A percentile compares a stretch with the other conserved stretches of the same genome.
These are phyloP conservation scores for Stagonosporopsis chrysanthemi DNA, from an alignment of 2,329 filamentous ascomycete genomes.

Conservation along the genomic window DNA sequence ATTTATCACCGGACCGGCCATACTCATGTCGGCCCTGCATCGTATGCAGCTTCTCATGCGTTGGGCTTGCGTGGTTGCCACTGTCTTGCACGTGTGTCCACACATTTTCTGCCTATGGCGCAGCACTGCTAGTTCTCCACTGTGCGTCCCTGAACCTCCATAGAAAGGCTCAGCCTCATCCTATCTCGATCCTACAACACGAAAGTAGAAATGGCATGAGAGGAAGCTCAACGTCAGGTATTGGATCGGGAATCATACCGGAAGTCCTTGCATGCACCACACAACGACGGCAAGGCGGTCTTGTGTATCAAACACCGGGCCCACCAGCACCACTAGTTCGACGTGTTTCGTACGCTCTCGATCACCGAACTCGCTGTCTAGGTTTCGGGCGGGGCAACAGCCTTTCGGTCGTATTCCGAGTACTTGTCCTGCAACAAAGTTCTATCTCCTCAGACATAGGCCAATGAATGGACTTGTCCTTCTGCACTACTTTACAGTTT, in stretches of 20 bases:
- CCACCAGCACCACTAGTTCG: constrained; percentile 1
- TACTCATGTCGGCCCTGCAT: constrained; percentile 14
- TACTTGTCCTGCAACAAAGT: not conserved
- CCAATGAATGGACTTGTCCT: not conserved
- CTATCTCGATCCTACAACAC: not conserved
- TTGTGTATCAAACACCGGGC: constrained; percentile 13
- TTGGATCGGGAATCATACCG: not conserved
- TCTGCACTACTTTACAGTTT: not conserved
- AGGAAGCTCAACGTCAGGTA: not conserved
- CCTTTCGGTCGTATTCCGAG: not conserved
- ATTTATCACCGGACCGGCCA: constrained; percentile 4
- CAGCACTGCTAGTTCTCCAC: not conserved
- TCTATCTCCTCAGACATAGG: not conserved
- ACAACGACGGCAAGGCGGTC: constrained; percentile 7
- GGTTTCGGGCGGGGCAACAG: not conserved
- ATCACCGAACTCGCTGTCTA: constrained; percentile 1
- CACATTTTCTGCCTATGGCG: not conserved
- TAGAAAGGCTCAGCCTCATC: not conserved
- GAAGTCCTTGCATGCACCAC: constrained; percentile 15
- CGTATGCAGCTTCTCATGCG: constrained; percentile 15
- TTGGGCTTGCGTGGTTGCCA: not conserved
- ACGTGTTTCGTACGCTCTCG: constrained; percentile 2
- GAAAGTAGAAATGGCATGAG: not conserved
- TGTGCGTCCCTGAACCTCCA: not conserved
- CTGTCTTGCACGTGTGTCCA: constrained; percentile 5